Evolutionary conservation across 805 yeast species (phyloP).

Genomic region (Metschnikowia arizonensis): DNA sequence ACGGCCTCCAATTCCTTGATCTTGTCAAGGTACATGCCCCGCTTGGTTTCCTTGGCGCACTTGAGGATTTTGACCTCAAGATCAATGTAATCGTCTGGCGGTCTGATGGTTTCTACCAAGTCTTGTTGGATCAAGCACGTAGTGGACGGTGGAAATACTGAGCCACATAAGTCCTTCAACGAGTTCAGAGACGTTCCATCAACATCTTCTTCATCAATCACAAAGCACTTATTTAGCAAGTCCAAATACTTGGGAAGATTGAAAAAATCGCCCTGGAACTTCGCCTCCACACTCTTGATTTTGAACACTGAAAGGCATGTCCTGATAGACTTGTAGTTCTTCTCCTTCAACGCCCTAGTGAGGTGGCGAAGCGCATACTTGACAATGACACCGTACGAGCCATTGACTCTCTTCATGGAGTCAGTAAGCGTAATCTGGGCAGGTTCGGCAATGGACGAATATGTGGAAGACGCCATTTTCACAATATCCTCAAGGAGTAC

Average conservation of each 20-base stretch:
- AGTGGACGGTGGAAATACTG: conserved; percentile 32
- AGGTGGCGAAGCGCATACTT: conserved; percentile 47
- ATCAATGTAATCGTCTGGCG: conserved; percentile 57
- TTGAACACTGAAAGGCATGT: conserved; percentile 60
- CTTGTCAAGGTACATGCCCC: conserved; percentile 38
- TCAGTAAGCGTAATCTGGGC: conserved; percentile 68
- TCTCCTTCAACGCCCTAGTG: conserved; percentile 43
- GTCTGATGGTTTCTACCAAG: conserved; percentile 46
- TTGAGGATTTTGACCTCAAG: conserved; percentile 56
- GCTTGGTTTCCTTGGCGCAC: conserved; percentile 59
- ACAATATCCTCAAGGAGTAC: conserved; percentile 62
- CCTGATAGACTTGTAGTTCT: conserved; percentile 53
- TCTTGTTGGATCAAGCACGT: conserved; percentile 48
- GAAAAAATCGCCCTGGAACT: conserved; percentile 54
- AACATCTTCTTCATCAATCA: conserved; percentile 53
- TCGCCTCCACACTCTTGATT: conserved; percentile 53
- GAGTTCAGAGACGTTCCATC: conserved; percentile 51
- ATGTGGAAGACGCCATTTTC: conserved; percentile 60
- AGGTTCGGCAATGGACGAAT: conserved; percentile 60
- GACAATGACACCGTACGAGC: conserved; percentile 56
- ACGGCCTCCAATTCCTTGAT: conserved; percentile 42
- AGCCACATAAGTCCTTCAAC: conserved; percentile 33
- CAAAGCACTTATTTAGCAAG: conserved; percentile 51
- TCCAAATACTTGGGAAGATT: conserved; percentile 46
- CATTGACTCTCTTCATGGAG: conserved; percentile 65